phyloP scores from a whole-genome alignment of 108 stramenopile species.

The Schizochytrium sp. region DNA sequence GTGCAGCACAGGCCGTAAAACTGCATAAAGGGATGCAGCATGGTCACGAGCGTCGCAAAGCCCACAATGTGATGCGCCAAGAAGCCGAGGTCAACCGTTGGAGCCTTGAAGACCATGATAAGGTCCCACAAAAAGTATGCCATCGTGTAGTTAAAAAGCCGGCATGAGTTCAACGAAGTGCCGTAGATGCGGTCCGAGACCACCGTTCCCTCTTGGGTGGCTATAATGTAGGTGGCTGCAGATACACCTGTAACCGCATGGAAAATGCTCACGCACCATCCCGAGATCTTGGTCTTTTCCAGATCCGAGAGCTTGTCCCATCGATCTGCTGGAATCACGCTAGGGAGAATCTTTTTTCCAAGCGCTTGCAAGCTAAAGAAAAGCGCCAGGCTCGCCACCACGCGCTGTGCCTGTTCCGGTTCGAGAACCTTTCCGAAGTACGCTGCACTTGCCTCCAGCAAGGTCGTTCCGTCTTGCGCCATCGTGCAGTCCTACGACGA shows the following conservation, averaged over 20 bases:
- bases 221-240: not conserved
- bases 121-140: conserved; percentile 14
- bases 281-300: not conserved
- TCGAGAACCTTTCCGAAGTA: not conserved
- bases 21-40: not conserved
- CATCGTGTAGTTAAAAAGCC: not conserved
- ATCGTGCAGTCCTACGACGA: not conserved
- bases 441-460: not conserved
- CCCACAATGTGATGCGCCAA: not conserved
- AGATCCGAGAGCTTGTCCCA: not conserved
- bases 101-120: not conserved
- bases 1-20: not conserved
- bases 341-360: not conserved
- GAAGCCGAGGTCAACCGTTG: not conserved
- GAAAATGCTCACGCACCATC: conserved; percentile 5
- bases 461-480: not conserved
- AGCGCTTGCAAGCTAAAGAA: not conserved
- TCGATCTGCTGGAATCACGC: not conserved
- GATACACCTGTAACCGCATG: not conserved
- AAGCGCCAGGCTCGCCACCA: not conserved
- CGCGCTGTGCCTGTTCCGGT: not conserved
- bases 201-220: not conserved
- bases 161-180: not conserved
- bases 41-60: not conserved
- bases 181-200: not conserved